These are phyloP conservation scores for Chloranthus sessilifolius DNA, from an alignment of 164 flowering plant genomes.

Conservation along the genomic window DNA sequence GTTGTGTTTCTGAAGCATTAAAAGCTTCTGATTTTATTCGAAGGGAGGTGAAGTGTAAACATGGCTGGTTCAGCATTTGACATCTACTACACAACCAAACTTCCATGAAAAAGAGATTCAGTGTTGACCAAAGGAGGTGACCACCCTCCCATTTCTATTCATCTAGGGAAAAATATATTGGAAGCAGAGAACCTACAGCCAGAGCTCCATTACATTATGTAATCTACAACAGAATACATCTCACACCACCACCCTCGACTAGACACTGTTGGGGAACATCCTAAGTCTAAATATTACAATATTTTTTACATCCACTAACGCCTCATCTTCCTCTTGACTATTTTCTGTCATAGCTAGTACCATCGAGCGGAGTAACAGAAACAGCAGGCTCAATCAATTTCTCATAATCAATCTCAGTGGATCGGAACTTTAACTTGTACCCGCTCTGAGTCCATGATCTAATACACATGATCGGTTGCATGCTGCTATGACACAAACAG, in stretches of 20 bases:
- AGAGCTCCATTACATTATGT: not conserved
- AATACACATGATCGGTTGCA: slow-evolving; percentile 58
- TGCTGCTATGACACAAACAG: slow-evolving; percentile 42
- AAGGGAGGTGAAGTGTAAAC: too few relatives aligned
- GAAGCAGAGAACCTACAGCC: not conserved
- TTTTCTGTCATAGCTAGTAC: slow-evolving; percentile 32
- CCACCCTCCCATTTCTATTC: too few relatives aligned
- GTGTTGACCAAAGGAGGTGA: too few relatives aligned
- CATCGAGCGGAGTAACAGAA: slow-evolving; percentile 14
- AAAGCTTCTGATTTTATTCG: too few relatives aligned
- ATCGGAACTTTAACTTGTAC: slow-evolving; percentile 43
- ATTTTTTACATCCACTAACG: slow-evolving; percentile 2
- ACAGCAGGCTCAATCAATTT: slow-evolving; percentile 51
- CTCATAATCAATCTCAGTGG: slow-evolving; percentile 55
- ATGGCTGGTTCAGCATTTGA: too few relatives aligned
- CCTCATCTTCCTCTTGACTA: slow-evolving; percentile 13
- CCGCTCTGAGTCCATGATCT: slow-evolving; percentile 59
- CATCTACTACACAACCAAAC: too few relatives aligned
- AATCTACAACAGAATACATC: slow-evolving; percentile 3
- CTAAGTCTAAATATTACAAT: not conserved
- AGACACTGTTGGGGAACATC: not conserved
- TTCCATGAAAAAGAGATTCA: too few relatives aligned
- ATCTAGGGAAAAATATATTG: not conserved
- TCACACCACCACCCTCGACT: not conserved
- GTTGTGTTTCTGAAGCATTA: too few relatives aligned